phyloP scores from a whole-genome alignment of 208 protist genomes.

The Trypanosoma caninum region DNA sequence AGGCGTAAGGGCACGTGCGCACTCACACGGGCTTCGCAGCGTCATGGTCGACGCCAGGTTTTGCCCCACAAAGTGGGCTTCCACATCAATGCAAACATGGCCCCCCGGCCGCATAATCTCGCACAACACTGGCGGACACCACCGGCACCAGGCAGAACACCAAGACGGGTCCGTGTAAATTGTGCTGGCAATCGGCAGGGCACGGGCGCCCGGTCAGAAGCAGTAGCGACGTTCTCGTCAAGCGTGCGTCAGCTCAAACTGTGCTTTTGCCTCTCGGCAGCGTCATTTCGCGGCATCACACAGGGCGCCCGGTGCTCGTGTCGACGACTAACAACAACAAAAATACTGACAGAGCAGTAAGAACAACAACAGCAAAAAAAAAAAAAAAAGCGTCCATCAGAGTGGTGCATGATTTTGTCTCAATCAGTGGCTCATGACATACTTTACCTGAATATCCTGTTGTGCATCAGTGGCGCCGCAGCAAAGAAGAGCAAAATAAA shows the following conservation, averaged over 20 bases:
- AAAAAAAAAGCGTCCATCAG: constrained; percentile 3
- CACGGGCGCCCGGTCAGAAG: not conserved
- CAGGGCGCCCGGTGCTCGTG: not conserved
- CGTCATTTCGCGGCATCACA: constrained; percentile 12
- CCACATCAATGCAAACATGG: constrained; percentile 11
- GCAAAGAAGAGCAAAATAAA: too few relatives aligned
- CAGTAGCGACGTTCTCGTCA: constrained; percentile 22
- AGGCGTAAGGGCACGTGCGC: too few relatives aligned
- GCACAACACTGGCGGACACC: constrained; percentile 25
- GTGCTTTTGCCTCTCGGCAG: constrained; percentile 22
- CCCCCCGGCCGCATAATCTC: not conserved
- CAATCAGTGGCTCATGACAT: constrained; percentile 24
- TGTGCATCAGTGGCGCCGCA: constrained; percentile 18
- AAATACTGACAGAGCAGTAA: too few relatives aligned
- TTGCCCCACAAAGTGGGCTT: constrained; percentile 52
- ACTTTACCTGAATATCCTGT: constrained; percentile 27
- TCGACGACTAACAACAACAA: too few relatives aligned
- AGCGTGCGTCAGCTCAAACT: constrained; percentile 21
- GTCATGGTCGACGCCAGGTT: constrained; percentile 39
- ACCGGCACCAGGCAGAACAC: constrained; percentile 1
- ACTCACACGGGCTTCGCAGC: constrained; percentile 8
- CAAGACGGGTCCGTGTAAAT: constrained; percentile 19
- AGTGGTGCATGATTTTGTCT: constrained; percentile 37
- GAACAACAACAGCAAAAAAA: too few relatives aligned
- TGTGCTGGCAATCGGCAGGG: constrained; percentile 2